Evolutionary conservation across 805 yeast species (phyloP).

Genomic region (Yueomyces sinensis): DNA sequence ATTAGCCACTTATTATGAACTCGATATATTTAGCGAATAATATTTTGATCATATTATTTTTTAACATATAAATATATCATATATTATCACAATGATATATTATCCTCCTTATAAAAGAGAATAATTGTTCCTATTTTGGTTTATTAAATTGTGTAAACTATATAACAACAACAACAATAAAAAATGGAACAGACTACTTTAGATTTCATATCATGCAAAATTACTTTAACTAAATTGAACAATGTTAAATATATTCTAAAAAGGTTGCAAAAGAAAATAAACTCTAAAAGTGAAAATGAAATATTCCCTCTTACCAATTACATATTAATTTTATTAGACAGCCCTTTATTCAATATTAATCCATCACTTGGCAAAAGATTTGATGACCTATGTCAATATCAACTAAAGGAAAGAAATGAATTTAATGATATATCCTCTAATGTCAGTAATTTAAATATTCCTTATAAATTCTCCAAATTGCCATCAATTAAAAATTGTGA

Average conservation of each 20-base stretch:
- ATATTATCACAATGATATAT: too few relatives aligned
- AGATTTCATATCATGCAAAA: not conserved
- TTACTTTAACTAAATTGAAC: not conserved
- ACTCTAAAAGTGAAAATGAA: not conserved
- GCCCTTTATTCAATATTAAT: constrained; percentile 29
- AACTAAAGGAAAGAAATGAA: constrained; percentile 12
- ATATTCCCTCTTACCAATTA: constrained; percentile 19
- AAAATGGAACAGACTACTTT: too few relatives aligned
- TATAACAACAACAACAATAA: too few relatives aligned
- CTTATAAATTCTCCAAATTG: constrained; percentile 9
- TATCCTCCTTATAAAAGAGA: too few relatives aligned
- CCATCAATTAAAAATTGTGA: constrained; percentile 10
- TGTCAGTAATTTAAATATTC: too few relatives aligned
- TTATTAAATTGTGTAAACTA: too few relatives aligned
- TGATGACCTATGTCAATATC: constrained; percentile 22
- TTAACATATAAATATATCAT: too few relatives aligned
- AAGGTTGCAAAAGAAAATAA: not conserved
- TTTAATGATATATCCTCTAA: constrained; percentile 11
- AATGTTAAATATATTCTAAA: not conserved
- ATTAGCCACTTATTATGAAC: too few relatives aligned
- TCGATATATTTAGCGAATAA: too few relatives aligned
- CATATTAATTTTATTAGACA: constrained; percentile 25
- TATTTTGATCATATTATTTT: too few relatives aligned
- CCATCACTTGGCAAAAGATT: constrained; percentile 28
- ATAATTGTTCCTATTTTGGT: too few relatives aligned